Base-by-base conservation (phyloP, 805 yeast species). In the Candida tallmaniae region DNA sequence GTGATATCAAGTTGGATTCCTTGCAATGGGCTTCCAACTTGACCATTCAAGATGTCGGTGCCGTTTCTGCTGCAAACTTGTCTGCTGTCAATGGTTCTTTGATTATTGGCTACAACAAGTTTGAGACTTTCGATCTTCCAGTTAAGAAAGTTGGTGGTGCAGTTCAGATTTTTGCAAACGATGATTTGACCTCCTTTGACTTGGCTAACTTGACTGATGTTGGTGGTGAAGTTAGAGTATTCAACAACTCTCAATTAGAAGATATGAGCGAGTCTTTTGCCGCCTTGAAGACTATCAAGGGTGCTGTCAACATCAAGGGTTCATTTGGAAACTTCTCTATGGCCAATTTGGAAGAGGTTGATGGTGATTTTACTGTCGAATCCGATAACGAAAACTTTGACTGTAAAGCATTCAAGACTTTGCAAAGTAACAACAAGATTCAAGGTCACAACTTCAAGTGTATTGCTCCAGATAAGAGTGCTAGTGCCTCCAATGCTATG, bases 381-480 rank as follows among this genome's bases (percentile, higher is more conserved):
- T 49, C 66, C 31, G 58, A 64, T 22, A 50, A 57, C 39, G 57
- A 60, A 27, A 61, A 65, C 34, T 65, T 65, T 46, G 52, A 54
- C 39, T 66, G 72, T 48, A 32, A 48, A 18, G 55, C 39, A 21
- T 64, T 62, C 51, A 50, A 64, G 45, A 46, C 51, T 41, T 60
- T 60, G 49, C 54, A 56, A 42, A 36, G 47, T 28, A 39, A 36
- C 31, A 50, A 53, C 34, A 57, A 54, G 44, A 64, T 65, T 42
- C 56, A 62, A 50, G 72, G 72, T 36, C 68, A 66, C 57, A 65
- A 65, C 61, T 65, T 50, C 54, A 56, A 53, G 47, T 66, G 72
- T 52, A 44, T 64, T 15, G 50, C 65, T 23, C 65, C 66, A 29
- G 36, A 51, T 29, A 51, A 52, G 31, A 36, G 55, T 12, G 29